phyloP scores from a whole-genome alignment of 2,329 filamentous ascomycete genomes.

The Lachnellula suecica region DNA sequence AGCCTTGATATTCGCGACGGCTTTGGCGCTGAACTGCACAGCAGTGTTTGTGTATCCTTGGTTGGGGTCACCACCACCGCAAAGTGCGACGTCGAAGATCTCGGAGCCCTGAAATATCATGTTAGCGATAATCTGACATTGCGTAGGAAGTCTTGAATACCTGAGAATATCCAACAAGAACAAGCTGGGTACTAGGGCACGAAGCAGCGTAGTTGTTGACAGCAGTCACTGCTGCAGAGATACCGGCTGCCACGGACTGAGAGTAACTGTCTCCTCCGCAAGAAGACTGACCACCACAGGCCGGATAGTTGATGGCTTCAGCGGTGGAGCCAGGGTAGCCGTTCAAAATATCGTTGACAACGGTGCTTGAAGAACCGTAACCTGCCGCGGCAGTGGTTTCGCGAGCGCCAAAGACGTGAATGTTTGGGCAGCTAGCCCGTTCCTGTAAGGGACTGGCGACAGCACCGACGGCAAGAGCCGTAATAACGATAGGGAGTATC shows the following conservation, averaged over 20 bases:
- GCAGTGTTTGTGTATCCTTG: slow-evolving; percentile 45
- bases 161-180: slow-evolving; percentile 64
- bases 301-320: slow-evolving; percentile 58
- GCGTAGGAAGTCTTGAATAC: too few species aligned
- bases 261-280: slow-evolving; percentile 62
- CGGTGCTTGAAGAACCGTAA: slow-evolving; percentile 48
- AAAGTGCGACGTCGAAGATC: slow-evolving; percentile 62
- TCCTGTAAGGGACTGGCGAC: slow-evolving; percentile 12
- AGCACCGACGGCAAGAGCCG: slow-evolving; percentile 7
- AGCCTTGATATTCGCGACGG: slow-evolving; percentile 57
- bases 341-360: slow-evolving; percentile 49
- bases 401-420: slow-evolving; percentile 51
- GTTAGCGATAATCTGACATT: slow-evolving; percentile 3
- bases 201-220: slow-evolving; percentile 57
- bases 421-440: slow-evolving; percentile 38
- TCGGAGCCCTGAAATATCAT: slow-evolving; percentile 56
- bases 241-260: slow-evolving; percentile 57
- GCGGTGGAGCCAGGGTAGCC: slow-evolving; percentile 51
- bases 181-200: slow-evolving; percentile 57
- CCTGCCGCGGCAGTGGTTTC: slow-evolving; percentile 49
- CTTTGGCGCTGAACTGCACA: slow-evolving; percentile 42
- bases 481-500: slow-evolving; percentile 1
- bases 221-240: slow-evolving; percentile 55
- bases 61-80: slow-evolving; percentile 52
- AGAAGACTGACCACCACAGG: slow-evolving; percentile 58